A percentile compares a stretch with the other conserved stretches of the same genome.
phyloP scores from a whole-genome alignment of 78 protist genomes.

The Corallochytrium limacisporum region DNA sequence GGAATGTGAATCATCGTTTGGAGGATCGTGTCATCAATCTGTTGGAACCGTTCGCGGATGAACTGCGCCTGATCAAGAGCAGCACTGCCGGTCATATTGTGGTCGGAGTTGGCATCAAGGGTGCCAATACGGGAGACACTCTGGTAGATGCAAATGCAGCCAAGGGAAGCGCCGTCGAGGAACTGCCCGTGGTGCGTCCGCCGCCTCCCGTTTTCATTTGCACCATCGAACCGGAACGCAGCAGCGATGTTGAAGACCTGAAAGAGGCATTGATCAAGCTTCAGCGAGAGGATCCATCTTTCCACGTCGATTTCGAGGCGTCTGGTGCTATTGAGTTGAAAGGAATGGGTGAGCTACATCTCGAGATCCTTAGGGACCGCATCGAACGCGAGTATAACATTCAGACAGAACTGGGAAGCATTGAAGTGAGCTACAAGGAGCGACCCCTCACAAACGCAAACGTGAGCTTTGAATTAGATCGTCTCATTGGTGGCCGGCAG shows the following conservation, averaged over 20 bases:
- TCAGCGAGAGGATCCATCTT: conserved; percentile 51
- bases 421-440: conserved; percentile 32
- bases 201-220: conserved; percentile 56
- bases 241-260: conserved; percentile 14
- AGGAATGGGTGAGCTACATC: conserved; percentile 77
- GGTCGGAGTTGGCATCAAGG: conserved; percentile 38
- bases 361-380: conserved; percentile 44
- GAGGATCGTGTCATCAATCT: too few relatives aligned
- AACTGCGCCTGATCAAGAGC: too few relatives aligned
- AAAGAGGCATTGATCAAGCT: conserved; percentile 18
- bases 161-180: not conserved
- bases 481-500: too few relatives aligned
- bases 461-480: too few relatives aligned
- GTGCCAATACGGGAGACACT: conserved; percentile 51
- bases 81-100: conserved; percentile 65
- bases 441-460: too few relatives aligned
- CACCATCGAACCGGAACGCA: conserved; percentile 29
- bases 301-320: conserved; percentile 36
- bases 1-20: too few relatives aligned
- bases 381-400: conserved; percentile 36
- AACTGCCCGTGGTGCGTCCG: conserved; percentile 20
- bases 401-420: conserved; percentile 15
- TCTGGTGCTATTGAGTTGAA: conserved; percentile 32
- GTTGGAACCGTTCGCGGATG: too few relatives aligned
- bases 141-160: conserved; percentile 6